Evolutionary conservation across 2,329 filamentous ascomycete species (phyloP).

Genomic region (Ceratocystis alfenasii): DNA sequence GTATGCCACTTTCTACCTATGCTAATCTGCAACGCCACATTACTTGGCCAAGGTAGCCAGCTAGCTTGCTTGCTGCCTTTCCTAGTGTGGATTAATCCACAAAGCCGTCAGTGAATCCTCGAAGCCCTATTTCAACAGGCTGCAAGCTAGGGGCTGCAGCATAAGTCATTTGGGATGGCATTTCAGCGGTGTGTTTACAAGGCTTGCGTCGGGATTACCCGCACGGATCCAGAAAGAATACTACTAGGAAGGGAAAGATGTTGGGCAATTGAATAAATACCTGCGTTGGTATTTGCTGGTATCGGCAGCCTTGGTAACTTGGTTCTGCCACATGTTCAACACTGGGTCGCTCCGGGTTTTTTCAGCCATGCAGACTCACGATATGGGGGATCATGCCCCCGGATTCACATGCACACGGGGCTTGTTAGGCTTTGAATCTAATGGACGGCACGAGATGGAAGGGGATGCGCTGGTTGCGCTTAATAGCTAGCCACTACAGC

Average conservation of each 20-base stretch:
- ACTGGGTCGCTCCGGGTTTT: neutral
- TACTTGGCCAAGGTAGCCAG: neutral
- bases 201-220: neutral
- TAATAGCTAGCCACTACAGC: too few relatives aligned
- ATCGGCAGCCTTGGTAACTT: neutral
- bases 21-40: neutral
- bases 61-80: too few relatives aligned
- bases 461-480: neutral
- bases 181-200: neutral
- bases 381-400: neutral
- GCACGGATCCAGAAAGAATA: neutral
- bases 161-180: neutral
- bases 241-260: neutral
- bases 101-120: neutral
- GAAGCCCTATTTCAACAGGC: neutral
- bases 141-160: neutral
- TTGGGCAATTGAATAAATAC: neutral
- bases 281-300: neutral
- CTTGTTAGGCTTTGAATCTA: neutral
- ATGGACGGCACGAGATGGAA: neutral
- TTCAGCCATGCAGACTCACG: neutral
- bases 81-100: too few relatives aligned
- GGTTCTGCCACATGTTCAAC: neutral
- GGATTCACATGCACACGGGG: neutral
- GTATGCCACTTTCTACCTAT: neutral